Evolutionary conservation across 225 moss, liverwort and hornwort genomes (phyloP).

Genomic region (Sphagnum contortum): DNA sequence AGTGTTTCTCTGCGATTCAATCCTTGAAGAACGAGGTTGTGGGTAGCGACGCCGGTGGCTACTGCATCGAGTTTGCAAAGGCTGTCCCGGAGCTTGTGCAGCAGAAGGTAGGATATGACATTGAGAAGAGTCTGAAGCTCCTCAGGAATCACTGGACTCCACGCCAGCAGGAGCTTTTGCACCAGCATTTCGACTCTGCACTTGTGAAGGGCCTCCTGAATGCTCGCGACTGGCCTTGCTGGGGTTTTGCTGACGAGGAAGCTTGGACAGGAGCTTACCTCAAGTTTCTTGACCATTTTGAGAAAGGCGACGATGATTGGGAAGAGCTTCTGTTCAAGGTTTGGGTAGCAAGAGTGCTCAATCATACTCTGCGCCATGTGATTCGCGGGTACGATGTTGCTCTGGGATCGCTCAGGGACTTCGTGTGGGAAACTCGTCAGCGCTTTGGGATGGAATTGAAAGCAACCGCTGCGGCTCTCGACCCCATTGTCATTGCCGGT

Average conservation of each 20-base stretch:
- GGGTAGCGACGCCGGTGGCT: slow-evolving; percentile 1
- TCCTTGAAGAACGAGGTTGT: slow-evolving; percentile 21
- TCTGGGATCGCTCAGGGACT: slow-evolving; percentile 25
- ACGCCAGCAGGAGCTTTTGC: slow-evolving; percentile 28
- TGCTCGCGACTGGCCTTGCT: slow-evolving; percentile 35
- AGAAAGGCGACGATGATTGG: slow-evolving; percentile 39
- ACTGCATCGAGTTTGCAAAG: slow-evolving; percentile 25
- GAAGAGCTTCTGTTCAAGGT: slow-evolving; percentile 44
- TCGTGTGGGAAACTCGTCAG: slow-evolving; percentile 31
- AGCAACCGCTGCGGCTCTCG: no score
- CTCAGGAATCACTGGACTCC: slow-evolving; percentile 29
- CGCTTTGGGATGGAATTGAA: slow-evolving; percentile 3
- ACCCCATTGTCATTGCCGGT: no score
- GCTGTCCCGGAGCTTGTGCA: slow-evolving; percentile 30
- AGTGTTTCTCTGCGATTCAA: slow-evolving; percentile 38
- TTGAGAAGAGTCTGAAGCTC: slow-evolving; percentile 35
- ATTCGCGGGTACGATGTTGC: slow-evolving; percentile 39
- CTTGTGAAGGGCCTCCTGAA: slow-evolving; percentile 25
- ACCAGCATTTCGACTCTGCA: slow-evolving; percentile 36
- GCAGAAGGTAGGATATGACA: slow-evolving; percentile 35
- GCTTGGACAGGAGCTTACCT: slow-evolving; percentile 25
- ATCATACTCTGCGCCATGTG: slow-evolving; percentile 32
- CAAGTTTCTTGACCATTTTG: slow-evolving; percentile 33
- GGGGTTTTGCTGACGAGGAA: slow-evolving; percentile 42
- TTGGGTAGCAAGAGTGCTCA: slow-evolving; percentile 35